These are phyloP conservation scores for Penicillium sp. DNA, from an alignment of 2,329 filamentous ascomycete species.

Conservation along the genomic window DNA sequence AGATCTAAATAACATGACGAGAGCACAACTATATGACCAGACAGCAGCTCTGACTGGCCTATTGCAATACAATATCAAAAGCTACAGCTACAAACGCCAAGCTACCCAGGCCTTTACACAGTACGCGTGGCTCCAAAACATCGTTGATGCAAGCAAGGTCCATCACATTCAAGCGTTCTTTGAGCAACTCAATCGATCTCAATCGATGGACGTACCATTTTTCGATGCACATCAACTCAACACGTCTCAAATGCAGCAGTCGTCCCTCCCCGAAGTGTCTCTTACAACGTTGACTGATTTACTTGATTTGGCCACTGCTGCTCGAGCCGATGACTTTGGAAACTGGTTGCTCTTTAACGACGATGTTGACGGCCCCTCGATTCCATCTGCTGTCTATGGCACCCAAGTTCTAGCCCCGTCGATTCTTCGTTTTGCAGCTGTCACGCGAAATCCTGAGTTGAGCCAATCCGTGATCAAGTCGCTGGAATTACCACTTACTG, in stretches of 20 bases:
- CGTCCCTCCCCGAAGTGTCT: slow-evolving; percentile 44
- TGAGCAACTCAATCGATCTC: slow-evolving; percentile 17
- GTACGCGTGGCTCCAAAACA: slow-evolving; percentile 34
- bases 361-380: slow-evolving; percentile 56
- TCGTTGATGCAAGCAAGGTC: slow-evolving; percentile 38
- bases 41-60: slow-evolving; percentile 34
- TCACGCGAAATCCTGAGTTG: slow-evolving; percentile 45
- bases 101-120: slow-evolving; percentile 29
- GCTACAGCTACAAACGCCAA: slow-evolving; percentile 24
- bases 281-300: slow-evolving; percentile 50
- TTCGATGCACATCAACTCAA: slow-evolving; percentile 18
- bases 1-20: slow-evolving; percentile 22
- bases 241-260: slow-evolving; percentile 22
- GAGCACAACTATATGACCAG: slow-evolving; percentile 33
- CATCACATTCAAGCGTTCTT: slow-evolving; percentile 35
- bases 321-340: slow-evolving; percentile 50
- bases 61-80: slow-evolving; percentile 34
- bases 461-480: slow-evolving; percentile 30
- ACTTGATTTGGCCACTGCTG: slow-evolving; percentile 51
- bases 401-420: slow-evolving; percentile 52
- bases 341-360: slow-evolving; percentile 54
- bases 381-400: slow-evolving; percentile 46
- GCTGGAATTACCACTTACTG: slow-evolving; percentile 33
- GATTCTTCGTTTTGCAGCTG: slow-evolving; percentile 55
- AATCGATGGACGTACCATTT: slow-evolving; percentile 13